phyloP scores from a whole-genome alignment of 148 eudicot species.

The Diospyros kaki region DNA sequence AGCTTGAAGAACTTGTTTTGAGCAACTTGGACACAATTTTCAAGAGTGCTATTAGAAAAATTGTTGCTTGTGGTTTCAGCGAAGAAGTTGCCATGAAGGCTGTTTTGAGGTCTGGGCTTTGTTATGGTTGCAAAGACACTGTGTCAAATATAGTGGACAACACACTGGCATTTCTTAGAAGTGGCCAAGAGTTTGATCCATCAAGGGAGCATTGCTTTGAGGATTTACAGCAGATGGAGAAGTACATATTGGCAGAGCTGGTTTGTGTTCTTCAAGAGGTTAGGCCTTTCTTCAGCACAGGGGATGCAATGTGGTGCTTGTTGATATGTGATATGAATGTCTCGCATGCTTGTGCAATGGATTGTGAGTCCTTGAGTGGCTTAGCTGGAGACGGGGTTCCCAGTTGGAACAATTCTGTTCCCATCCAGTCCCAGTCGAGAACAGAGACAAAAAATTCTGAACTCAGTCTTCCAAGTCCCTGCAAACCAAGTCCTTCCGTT shows the following conservation, averaged over 20 bases:
- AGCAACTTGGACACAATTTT: slow-evolving; percentile 65
- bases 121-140: slow-evolving; percentile 76
- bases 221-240: slow-evolving; percentile 73
- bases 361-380: slow-evolving; percentile 49
- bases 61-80: slow-evolving; percentile 65
- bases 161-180: slow-evolving; percentile 62
- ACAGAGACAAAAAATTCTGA: slow-evolving; percentile 34
- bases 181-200: slow-evolving; percentile 47
- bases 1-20: slow-evolving; percentile 87
- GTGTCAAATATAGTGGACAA: slow-evolving; percentile 80
- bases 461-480: slow-evolving; percentile 31
- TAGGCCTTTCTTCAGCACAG: slow-evolving; percentile 83
- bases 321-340: slow-evolving; percentile 90
- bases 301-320: slow-evolving; percentile 97
- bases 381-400: slow-evolving; percentile 38
- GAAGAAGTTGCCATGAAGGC: slow-evolving; percentile 73
- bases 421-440: slow-evolving; percentile 37
- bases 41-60: slow-evolving; percentile 66
- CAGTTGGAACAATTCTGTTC: slow-evolving; percentile 16
- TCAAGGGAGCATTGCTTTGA: slow-evolving; percentile 58
- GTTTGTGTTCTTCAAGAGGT: slow-evolving; percentile 77
- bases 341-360: slow-evolving; percentile 90
- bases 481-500: slow-evolving; percentile 28
- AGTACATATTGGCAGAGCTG: slow-evolving; percentile 75
- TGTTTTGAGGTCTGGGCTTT: slow-evolving; percentile 75